Percentiles rank a stretch among this genome's conserved stretches.
These are phyloP conservation scores for Calonectria montana DNA, from an alignment of 2,329 filamentous ascomycete genomes.

Conservation along the genomic window DNA sequence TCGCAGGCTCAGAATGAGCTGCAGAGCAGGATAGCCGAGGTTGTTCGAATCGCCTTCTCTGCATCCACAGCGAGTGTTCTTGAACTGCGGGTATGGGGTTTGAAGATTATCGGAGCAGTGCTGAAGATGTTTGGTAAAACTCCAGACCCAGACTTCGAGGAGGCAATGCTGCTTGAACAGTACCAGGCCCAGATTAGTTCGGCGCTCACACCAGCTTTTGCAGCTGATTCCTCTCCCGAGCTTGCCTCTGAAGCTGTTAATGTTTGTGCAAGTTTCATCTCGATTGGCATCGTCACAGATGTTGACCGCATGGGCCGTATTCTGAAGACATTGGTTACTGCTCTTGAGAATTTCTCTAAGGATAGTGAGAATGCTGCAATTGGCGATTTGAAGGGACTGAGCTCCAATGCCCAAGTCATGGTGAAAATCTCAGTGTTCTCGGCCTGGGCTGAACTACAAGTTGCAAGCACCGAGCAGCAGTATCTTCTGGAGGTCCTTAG, in stretches of 20 bases:
- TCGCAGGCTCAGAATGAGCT: conserved; percentile 82
- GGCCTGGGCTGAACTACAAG: conserved; percentile 96
- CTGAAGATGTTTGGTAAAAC: conserved; percentile 96
- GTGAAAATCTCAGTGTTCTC: conserved; percentile 97
- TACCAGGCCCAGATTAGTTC: conserved; percentile 99
- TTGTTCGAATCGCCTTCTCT: conserved; percentile 96
- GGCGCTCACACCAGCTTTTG: conserved; percentile 94
- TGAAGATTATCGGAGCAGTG: conserved; percentile 94
- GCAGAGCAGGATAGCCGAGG: conserved; percentile 87
- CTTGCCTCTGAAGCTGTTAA: conserved; percentile 96
- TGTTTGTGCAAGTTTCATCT: conserved; percentile 97
- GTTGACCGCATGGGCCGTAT: conserved; percentile 99
- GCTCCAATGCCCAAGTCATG: conserved; percentile 97
- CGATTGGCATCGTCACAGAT: conserved; percentile 96
- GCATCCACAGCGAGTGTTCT: conserved; percentile 94
- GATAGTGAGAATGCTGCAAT: conserved; percentile 87
- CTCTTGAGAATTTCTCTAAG: conserved; percentile 89
- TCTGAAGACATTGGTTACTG: conserved; percentile 89
- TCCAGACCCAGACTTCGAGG: conserved; percentile 96
- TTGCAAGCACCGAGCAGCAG: conserved; percentile 90
- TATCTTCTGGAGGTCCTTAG: conserved; percentile 90
- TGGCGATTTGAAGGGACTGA: conserved; percentile 91
- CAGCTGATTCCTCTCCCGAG: conserved; percentile 94
- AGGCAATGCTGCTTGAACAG: conserved; percentile 94
- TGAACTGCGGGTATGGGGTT: conserved; percentile 87